Conservation (phyloP, 176 grass and related monocot genomes). For the Hordeum marinum region DNA sequence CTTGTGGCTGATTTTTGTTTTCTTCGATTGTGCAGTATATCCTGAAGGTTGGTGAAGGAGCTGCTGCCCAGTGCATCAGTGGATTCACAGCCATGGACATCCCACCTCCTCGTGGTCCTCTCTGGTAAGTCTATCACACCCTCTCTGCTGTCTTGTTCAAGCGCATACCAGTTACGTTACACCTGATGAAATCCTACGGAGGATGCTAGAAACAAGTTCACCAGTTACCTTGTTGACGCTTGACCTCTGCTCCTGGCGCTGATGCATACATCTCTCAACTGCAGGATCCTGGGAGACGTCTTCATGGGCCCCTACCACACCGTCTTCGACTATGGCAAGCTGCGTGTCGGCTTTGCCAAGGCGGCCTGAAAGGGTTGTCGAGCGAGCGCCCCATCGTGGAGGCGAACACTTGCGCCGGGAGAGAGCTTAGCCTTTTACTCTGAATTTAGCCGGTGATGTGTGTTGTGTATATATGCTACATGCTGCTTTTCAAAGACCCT, state of each 20-base stretch:
- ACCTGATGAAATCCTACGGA: background rate
- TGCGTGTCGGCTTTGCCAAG: slow-evolving; percentile 73
- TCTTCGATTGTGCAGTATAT: slow-evolving; percentile 53
- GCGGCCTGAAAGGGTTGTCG: slow-evolving; percentile 35
- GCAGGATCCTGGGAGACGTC: slow-evolving; percentile 99
- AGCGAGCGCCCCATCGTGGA: background rate
- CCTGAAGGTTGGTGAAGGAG: slow-evolving; percentile 73
- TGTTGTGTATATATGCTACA: slow-evolving; percentile 27
- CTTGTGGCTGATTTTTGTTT: background rate
- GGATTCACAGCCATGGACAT: slow-evolving; percentile 90
- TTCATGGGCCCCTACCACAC: slow-evolving; percentile 98
- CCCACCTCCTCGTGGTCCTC: slow-evolving; percentile 74
- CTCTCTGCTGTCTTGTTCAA: background rate
- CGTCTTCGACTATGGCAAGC: slow-evolving; percentile 75
- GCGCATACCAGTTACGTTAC: background rate
- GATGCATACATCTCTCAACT: background rate
- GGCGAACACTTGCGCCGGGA: slow-evolving; percentile 14
- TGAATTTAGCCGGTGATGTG: slow-evolving; percentile 19
- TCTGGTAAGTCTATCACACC: slow-evolving; percentile 56
- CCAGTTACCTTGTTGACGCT: background rate
- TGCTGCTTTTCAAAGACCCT: slow-evolving; percentile 19
- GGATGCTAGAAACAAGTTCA: background rate
- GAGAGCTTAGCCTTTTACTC: slow-evolving; percentile 6
- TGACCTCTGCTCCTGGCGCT: background rate
- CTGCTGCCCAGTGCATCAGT: slow-evolving; percentile 79